A percentile compares a stretch with the other conserved stretches of the same genome.
These are phyloP conservation scores for Mortierella sp. DNA, from an alignment of 371 early-diverging fungal genomes.

Conservation along the genomic window DNA sequence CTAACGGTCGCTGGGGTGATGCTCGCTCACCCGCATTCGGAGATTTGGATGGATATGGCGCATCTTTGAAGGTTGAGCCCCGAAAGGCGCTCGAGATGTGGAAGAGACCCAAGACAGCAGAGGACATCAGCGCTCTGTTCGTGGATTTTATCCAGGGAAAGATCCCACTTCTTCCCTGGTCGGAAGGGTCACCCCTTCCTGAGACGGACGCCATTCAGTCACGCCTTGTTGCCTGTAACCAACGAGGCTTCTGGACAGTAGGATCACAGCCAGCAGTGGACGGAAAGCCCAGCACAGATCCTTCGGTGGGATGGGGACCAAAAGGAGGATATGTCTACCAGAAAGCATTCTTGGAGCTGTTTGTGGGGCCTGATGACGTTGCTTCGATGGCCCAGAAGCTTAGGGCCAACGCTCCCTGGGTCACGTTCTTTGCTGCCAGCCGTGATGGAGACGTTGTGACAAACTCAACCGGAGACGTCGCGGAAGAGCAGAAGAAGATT, in stretches of 20 bases:
- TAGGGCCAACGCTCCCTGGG: slow-evolving; percentile 61
- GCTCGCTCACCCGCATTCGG: slow-evolving; percentile 90
- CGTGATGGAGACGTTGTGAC: slow-evolving; percentile 59
- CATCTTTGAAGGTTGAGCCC: slow-evolving; percentile 71
- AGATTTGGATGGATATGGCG: slow-evolving; percentile 81
- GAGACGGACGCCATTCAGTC: slow-evolving; percentile 82
- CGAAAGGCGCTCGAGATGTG: slow-evolving; percentile 73
- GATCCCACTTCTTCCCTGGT: slow-evolving; percentile 89
- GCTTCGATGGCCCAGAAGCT: slow-evolving; percentile 56
- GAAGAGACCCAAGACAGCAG: slow-evolving; percentile 73
- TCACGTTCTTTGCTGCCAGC: slow-evolving; percentile 93
- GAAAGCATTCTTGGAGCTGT: slow-evolving; percentile 88
- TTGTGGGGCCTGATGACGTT: slow-evolving; percentile 66
- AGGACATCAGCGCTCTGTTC: slow-evolving; percentile 82
- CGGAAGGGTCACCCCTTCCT: slow-evolving; percentile 81
- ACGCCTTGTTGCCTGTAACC: slow-evolving; percentile 73
- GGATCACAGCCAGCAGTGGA: slow-evolving; percentile 97
- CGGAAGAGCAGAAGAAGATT: slow-evolving; percentile 50
- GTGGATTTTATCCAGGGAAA: slow-evolving; percentile 78
- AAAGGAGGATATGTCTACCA: slow-evolving; percentile 94
- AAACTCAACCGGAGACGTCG: slow-evolving; percentile 42
- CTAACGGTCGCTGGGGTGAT: slow-evolving; percentile 98
- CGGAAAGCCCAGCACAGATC: slow-evolving; percentile 81
- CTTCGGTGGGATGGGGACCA: slow-evolving; percentile 95
- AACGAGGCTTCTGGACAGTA: slow-evolving; percentile 86